A percentile compares a stretch with the other conserved stretches of the same genome.
phyloP scores from a whole-genome alignment of 2,329 filamentous ascomycete genomes.

The Pseudogymnoascus sp. region DNA sequence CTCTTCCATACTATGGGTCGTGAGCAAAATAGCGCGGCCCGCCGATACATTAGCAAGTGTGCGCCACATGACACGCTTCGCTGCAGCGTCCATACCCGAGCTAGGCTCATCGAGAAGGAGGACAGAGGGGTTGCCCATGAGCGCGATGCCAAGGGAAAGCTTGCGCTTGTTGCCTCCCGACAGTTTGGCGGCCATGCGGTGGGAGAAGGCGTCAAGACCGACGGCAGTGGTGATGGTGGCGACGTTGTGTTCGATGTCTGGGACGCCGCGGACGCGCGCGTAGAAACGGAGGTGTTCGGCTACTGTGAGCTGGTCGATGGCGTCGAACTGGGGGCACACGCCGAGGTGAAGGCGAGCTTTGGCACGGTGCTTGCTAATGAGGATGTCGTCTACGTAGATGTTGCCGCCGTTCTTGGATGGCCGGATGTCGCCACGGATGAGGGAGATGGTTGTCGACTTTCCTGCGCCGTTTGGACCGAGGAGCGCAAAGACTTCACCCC shows the following conservation, averaged over 20 bases:
- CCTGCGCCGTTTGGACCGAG: slow-evolving; percentile 88
- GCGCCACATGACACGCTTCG: slow-evolving; percentile 89
- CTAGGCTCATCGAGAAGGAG: slow-evolving; percentile 84
- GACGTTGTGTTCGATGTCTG: slow-evolving; percentile 70
- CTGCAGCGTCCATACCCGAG: slow-evolving; percentile 81
- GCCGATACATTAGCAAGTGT: slow-evolving; percentile 67
- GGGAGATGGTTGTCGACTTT: slow-evolving; percentile 80
- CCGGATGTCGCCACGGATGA: slow-evolving; percentile 81
- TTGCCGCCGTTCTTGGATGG: slow-evolving; percentile 64
- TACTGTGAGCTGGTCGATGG: slow-evolving; percentile 86
- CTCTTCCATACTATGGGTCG: slow-evolving; percentile 93
- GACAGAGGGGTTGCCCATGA: slow-evolving; percentile 87
- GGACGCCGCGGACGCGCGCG: slow-evolving; percentile 71
- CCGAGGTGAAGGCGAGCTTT: slow-evolving; percentile 70
- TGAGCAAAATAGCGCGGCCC: slow-evolving; percentile 76
- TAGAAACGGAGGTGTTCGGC: slow-evolving; percentile 83
- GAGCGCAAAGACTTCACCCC: slow-evolving; percentile 78
- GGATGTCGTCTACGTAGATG: slow-evolving; percentile 70
- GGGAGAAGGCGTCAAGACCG: slow-evolving; percentile 61
- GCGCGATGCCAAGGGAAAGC: slow-evolving; percentile 75
- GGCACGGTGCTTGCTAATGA: slow-evolving; percentile 64
- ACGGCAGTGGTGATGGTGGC: slow-evolving; percentile 71
- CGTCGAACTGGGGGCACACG: slow-evolving; percentile 86
- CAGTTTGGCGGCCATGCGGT: slow-evolving; percentile 69
- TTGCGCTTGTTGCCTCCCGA: slow-evolving; percentile 95